These are phyloP conservation scores for Suillus cothurnatus DNA, from an alignment of 768 basidiomycete genomes.

Conservation along the genomic window DNA sequence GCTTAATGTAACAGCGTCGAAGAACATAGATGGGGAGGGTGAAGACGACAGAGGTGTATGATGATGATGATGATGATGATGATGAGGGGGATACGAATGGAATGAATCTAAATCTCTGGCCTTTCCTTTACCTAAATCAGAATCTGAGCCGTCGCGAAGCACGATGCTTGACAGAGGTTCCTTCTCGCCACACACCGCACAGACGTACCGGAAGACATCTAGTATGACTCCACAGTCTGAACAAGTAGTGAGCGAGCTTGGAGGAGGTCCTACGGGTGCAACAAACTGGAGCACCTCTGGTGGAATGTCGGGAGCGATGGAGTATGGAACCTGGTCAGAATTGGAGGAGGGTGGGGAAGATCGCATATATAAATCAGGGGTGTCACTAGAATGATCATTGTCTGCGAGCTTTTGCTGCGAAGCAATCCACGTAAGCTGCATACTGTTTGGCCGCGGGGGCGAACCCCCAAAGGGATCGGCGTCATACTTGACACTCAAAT, in stretches of 20 bases:
- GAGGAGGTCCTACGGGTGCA: slow-evolving; percentile 50
- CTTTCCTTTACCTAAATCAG: slow-evolving; percentile 47
- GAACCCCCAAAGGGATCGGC: slow-evolving; percentile 28
- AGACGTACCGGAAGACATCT: slow-evolving; percentile 88
- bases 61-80: slow-evolving; percentile 36
- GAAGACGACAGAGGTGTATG: slow-evolving; percentile 26
- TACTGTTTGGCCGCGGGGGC: slow-evolving; percentile 57
- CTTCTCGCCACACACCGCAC: slow-evolving; percentile 85
- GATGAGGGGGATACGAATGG: slow-evolving; percentile 38
- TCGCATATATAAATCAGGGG: slow-evolving; percentile 12
- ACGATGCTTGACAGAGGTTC: slow-evolving; percentile 38
- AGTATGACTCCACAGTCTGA: slow-evolving; percentile 77
- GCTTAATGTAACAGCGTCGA: slow-evolving; percentile 19
- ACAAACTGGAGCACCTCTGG: slow-evolving; percentile 56
- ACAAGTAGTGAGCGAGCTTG: slow-evolving; percentile 73
- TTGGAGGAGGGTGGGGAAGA: slow-evolving; percentile 13
- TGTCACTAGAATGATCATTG: slow-evolving; percentile 16
- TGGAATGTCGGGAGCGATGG: slow-evolving; percentile 42
- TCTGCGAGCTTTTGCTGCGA: slow-evolving; percentile 46
- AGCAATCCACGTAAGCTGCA: slow-evolving; percentile 68
- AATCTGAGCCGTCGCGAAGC: slow-evolving; percentile 12
- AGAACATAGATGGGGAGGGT: slow-evolving; percentile 20
- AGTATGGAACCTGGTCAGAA: slow-evolving; percentile 18
- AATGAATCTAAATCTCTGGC: slow-evolving; percentile 31
- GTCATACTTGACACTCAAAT: slow-evolving; percentile 38